Conservation (phyloP, 768 basidiomycete genomes). For the Tephrocybe rancida region DNA sequence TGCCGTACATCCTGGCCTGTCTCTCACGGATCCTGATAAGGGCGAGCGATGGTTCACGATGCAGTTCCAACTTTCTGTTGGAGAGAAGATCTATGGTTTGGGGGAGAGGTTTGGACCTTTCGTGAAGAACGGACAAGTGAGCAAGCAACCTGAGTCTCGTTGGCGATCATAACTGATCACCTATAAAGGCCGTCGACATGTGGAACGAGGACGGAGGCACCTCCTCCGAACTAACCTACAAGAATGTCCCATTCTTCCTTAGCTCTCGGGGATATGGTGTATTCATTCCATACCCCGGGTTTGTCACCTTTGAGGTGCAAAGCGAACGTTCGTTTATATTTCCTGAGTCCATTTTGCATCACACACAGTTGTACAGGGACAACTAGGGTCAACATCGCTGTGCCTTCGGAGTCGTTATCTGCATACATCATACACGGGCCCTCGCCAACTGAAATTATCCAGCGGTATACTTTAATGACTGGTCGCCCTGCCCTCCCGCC, state of each 20-base stretch:
- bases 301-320: conserved; percentile 49
- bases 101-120: conserved; percentile 51
- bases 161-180: neutral
- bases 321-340: conserved; percentile 36
- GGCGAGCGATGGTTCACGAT: conserved; percentile 32
- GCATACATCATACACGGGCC: conserved; percentile 45
- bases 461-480: conserved; percentile 36
- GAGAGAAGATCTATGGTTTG: conserved; percentile 47
- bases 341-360: conserved; percentile 12
- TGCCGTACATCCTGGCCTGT: conserved; percentile 16
- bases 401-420: conserved; percentile 40
- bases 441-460: conserved; percentile 28
- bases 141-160: neutral
- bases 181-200: conserved; percentile 32
- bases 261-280: conserved; percentile 47
- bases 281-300: conserved; percentile 47
- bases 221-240: conserved; percentile 34
- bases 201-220: conserved; percentile 52
- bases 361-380: conserved; percentile 15
- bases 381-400: conserved; percentile 33
- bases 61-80: conserved; percentile 38
- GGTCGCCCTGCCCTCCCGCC: conserved; percentile 47
- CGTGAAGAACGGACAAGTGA: conserved; percentile 45
- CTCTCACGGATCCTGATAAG: conserved; percentile 23
- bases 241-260: conserved; percentile 38